A percentile compares a stretch with the other conserved stretches of the same genome.
phyloP scores from a whole-genome alignment of 768 basidiomycete genomes.

The Calvatia gigantea region DNA sequence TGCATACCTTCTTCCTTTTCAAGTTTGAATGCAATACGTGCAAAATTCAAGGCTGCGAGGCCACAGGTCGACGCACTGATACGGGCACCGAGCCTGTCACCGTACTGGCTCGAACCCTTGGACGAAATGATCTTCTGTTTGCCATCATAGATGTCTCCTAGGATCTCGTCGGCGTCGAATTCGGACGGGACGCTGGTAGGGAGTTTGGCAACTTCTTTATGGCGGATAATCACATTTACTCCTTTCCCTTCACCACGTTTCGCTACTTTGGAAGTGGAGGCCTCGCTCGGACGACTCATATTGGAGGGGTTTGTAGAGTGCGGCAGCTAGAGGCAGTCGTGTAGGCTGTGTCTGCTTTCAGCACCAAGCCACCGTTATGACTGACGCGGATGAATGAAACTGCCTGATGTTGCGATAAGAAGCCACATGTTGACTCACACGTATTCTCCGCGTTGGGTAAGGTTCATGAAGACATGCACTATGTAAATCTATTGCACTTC shows the following conservation, averaged over 20 bases:
- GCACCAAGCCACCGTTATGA: no score
- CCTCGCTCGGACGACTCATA: neutral
- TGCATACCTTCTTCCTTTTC: constrained; percentile 24
- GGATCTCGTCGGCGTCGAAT: constrained; percentile 1
- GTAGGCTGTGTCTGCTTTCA: no score
- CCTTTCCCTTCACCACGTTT: neutral
- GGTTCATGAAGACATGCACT: neutral
- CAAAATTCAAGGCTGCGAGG: constrained; percentile 64
- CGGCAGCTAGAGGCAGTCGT: no score
- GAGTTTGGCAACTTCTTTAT: neutral
- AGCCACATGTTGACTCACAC: neutral
- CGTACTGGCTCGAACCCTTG: constrained; percentile 55
- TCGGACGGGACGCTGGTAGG: neutral
- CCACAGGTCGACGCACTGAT: constrained; percentile 53
- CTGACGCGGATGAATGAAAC: neutral
- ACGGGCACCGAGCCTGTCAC: constrained; percentile 25
- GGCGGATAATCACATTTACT: neutral
- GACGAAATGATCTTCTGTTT: constrained; percentile 41
- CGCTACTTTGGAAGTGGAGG: neutral
- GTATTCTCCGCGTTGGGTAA: neutral
- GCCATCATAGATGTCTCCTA: constrained; percentile 22
- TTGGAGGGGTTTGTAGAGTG: neutral
- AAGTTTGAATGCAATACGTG: constrained; percentile 38
- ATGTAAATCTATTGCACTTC: constrained; percentile 6
- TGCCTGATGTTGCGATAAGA: neutral